phyloP scores from a whole-genome alignment of 495 filamentous ascomycete species.

The Penicillium atrosanguineum region DNA sequence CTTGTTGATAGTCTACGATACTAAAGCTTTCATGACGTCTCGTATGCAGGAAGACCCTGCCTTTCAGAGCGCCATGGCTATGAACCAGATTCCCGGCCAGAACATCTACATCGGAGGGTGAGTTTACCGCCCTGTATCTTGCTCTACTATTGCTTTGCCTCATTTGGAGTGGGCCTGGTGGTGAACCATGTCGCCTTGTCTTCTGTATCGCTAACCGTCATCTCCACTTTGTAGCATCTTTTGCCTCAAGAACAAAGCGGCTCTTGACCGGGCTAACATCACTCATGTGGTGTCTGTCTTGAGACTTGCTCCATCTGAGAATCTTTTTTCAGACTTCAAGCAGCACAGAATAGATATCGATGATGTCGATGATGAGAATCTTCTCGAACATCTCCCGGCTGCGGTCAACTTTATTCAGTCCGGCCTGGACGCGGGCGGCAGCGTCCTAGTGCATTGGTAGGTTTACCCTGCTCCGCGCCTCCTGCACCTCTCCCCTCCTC shows the following conservation, averaged over 20 bases:
- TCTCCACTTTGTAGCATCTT: constrained; percentile 58
- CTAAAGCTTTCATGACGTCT: neutral
- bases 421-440: constrained; percentile 64
- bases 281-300: constrained; percentile 90
- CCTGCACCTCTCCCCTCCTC: neutral
- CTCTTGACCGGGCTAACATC: constrained; percentile 69
- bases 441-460: constrained; percentile 75
- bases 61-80: constrained; percentile 30
- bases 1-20: constrained; percentile 1
- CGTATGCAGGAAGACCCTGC: neutral
- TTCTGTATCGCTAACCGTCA: neutral
- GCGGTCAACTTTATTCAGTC: constrained; percentile 80
- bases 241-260: constrained; percentile 63
- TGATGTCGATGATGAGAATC: constrained; percentile 82
- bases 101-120: constrained; percentile 86
- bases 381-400: constrained; percentile 73
- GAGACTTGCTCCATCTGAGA: constrained; percentile 51
- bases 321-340: constrained; percentile 45
- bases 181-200: constrained; percentile 3
- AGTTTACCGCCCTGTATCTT: constrained; percentile 28
- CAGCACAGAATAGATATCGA: constrained; percentile 81
- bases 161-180: constrained; percentile 11
- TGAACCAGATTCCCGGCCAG: constrained; percentile 61
- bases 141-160: neutral
- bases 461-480: constrained; percentile 14